phyloP scores from a whole-genome alignment of 2,329 filamentous ascomycete species.

The Emmonsia crescens region DNA sequence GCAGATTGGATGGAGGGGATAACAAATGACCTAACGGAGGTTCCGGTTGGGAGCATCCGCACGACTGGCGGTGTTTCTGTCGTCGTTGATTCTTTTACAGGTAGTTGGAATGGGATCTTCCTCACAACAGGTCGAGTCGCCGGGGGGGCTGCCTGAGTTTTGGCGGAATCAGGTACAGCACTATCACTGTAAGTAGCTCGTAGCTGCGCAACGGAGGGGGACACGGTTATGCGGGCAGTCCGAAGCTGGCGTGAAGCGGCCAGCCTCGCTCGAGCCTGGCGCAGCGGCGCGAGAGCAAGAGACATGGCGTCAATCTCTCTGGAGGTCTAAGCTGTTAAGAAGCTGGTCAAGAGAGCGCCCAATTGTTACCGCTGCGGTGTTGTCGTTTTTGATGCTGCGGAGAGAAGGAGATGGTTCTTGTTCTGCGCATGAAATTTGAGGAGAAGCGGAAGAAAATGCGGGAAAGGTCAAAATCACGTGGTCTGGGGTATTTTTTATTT shows the following conservation, averaged over 20 bases:
- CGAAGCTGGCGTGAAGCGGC: not conserved
- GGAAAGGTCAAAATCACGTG: not conserved
- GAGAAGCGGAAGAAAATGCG: not conserved
- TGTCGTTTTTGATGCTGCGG: not conserved
- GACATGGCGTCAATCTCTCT: not conserved
- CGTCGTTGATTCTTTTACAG: not conserved
- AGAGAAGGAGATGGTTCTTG: not conserved
- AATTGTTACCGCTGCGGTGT: not conserved
- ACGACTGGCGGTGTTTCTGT: not conserved
- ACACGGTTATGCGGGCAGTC: not conserved
- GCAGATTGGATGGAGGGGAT: not conserved
- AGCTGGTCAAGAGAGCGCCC: not conserved
- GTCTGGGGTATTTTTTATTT: not conserved
- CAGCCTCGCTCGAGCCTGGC: conserved; percentile 1
- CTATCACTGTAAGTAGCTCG: not conserved
- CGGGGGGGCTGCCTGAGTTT: not conserved
- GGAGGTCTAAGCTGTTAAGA: not conserved
- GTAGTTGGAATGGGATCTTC: not conserved
- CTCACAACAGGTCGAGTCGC: not conserved
- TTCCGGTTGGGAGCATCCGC: not conserved
- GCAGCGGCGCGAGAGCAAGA: not conserved
- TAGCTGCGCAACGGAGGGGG: not conserved
- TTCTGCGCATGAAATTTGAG: not conserved
- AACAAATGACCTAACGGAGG: not conserved
- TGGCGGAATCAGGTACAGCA: not conserved